Conservation (phyloP, 192 early-diverging fungal genomes). For the Backusella psychrophila region DNA sequence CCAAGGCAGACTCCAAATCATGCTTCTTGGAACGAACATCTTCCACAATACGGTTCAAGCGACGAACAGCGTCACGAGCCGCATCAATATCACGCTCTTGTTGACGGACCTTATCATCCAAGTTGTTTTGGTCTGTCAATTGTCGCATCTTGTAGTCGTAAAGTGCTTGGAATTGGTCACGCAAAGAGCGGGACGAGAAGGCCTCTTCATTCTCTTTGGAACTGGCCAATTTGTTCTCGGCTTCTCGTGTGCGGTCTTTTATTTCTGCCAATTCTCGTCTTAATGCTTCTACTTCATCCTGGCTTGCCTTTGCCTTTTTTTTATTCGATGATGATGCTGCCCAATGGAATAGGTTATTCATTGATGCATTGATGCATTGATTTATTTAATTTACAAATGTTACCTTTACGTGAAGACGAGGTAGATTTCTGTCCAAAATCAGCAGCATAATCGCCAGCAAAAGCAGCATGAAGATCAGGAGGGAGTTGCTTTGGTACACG, state of each 20-base stretch:
- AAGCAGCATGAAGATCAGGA: constrained; percentile 48
- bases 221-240: constrained; percentile 33
- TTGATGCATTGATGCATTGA: neutral
- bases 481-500: constrained; percentile 49
- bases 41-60: constrained; percentile 45
- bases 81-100: constrained; percentile 53
- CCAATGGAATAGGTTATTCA: neutral
- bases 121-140: constrained; percentile 42
- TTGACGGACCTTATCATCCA: constrained; percentile 41
- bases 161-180: constrained; percentile 47
- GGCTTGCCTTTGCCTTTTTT: neutral
- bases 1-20: constrained; percentile 45
- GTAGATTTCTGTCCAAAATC: constrained; percentile 29
- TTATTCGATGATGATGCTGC: neutral
- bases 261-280: constrained; percentile 44
- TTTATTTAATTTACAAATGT: neutral
- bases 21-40: constrained; percentile 47
- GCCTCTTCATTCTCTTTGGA: constrained; percentile 19
- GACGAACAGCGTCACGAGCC: constrained; percentile 43
- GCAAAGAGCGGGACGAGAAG: constrained; percentile 26
- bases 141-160: constrained; percentile 55
- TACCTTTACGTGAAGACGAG: constrained; percentile 7
- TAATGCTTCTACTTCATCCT: constrained; percentile 48
- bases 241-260: constrained; percentile 47
- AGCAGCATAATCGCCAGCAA: constrained; percentile 50